Evolutionary conservation across 139 green algal genomes (phyloP).

Genomic region (Raphidocelis subcapitata): DNA sequence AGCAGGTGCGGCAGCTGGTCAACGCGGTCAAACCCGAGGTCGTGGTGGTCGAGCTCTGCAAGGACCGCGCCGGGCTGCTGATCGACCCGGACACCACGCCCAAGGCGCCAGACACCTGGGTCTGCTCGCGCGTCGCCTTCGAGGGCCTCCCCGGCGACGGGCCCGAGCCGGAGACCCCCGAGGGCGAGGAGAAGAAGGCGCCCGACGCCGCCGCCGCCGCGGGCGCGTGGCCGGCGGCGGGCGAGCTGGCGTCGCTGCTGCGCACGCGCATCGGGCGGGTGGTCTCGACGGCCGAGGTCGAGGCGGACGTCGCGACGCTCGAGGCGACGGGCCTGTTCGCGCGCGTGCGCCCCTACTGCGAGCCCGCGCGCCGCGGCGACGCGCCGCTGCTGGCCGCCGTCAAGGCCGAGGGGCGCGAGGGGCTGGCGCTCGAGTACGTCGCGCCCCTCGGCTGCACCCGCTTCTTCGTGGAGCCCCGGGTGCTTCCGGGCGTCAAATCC

Average conservation of each 20-base stretch:
- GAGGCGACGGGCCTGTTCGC: slow-evolving; percentile 72
- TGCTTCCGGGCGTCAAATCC: slow-evolving; percentile 54
- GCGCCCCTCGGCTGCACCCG: slow-evolving; percentile 56
- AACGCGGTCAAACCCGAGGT: slow-evolving; percentile 46
- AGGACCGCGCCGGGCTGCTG: slow-evolving; percentile 73
- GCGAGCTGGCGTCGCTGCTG: slow-evolving; percentile 53
- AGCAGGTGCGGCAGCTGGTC: slow-evolving; percentile 64
- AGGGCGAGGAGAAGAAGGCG: not conserved
- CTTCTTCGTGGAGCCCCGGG: slow-evolving; percentile 50
- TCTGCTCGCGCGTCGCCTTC: slow-evolving; percentile 35
- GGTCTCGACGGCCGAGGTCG: slow-evolving; percentile 60
- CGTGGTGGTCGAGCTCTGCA: slow-evolving; percentile 83
- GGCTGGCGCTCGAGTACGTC: slow-evolving; percentile 44
- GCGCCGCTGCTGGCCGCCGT: slow-evolving; percentile 49
- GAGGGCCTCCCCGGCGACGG: slow-evolving; percentile 40
- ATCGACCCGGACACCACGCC: slow-evolving; percentile 37
- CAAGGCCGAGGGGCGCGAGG: not conserved
- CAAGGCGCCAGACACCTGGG: slow-evolving; percentile 50
- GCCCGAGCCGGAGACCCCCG: not conserved
- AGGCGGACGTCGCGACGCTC: slow-evolving; percentile 60
- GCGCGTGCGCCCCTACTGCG: slow-evolving; percentile 38
- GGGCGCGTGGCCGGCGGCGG: slow-evolving; percentile 47
- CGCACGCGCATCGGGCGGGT: slow-evolving; percentile 32
- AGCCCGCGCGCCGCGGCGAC: slow-evolving; percentile 31
- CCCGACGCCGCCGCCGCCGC: not conserved